Base-by-base conservation (phyloP, 106 monocot species). In the Dioscorea alata region DNA sequence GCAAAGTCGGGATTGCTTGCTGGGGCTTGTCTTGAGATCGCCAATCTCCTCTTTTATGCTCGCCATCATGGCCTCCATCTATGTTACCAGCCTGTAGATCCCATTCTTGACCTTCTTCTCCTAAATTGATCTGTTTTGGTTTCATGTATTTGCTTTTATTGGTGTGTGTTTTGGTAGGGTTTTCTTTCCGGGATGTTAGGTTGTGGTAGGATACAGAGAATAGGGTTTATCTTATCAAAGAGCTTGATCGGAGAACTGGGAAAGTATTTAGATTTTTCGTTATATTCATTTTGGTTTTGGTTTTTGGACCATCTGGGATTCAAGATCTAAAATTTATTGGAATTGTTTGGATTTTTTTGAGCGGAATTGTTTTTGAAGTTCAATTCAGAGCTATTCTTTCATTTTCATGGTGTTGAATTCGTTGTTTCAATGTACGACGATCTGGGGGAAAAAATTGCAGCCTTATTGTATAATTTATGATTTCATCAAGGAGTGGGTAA, bases 41-140 rank as follows among this genome's bases (percentile, higher is more conserved):
- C 79, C 77, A 64, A 80, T 90, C 72, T 80, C 85, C 35, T 68
- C 70, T 18, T 50, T 90, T 20, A 75, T 86, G 74, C 83, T 90
- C 50, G 77, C 89, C 35, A 90, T 90, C 71, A 86, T 90, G 89
- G 85, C 89, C 20, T 79, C 82, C 69, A 67, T 90, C 75, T 90
- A 90, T 51, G 85, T 90, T 53, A 85, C 85, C 63, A 85, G 89
- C 71, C 82, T 85, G 89, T 90, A 74, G 71, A 49, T n/a, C 7
- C 10, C 15, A 23, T 5, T 23, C 49, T 12, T 42, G 10, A 51
- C n/a, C 19, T 15, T 13, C 21, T 22, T 22, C 35, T n/a, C n/a
- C 17, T 13, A n/a, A n/a, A n/a, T n/a, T n/a, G n/a, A 57, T 57
- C 13, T 12, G 3, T 22, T 9, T 10, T 4, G 53, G 2, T 53